Percentiles rank a stretch among this genome's conserved stretches.
These are phyloP conservation scores for Lactarius psammicola DNA, from an alignment of 768 basidiomycete genomes.

Conservation along the genomic window DNA sequence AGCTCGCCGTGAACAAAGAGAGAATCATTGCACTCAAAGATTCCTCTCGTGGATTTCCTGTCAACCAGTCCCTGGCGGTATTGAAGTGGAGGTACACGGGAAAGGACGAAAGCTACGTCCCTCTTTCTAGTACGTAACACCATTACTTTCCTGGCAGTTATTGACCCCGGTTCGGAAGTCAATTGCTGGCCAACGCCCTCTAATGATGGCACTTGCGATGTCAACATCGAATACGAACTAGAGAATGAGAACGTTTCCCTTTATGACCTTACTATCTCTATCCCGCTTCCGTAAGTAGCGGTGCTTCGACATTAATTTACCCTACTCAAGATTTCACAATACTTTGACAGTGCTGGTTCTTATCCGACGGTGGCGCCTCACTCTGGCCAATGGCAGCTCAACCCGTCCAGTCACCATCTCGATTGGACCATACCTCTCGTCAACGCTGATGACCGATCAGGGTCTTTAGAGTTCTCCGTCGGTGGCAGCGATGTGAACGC, in stretches of 20 bases:
- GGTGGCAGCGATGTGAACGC: conserved; percentile 76
- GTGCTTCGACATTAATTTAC: neutral
- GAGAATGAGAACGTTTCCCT: conserved; percentile 79
- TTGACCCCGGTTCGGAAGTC: conserved; percentile 47
- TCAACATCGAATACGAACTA: conserved; percentile 96
- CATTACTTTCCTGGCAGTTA: neutral
- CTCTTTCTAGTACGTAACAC: conserved; percentile 73
- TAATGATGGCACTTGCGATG: conserved; percentile 88
- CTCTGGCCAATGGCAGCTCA: conserved; percentile 78
- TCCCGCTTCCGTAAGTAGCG: conserved; percentile 82
- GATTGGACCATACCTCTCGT: conserved; percentile 82
- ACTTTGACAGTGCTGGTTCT: conserved; percentile 61
- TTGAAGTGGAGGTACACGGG: conserved; percentile 91
- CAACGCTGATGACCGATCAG: conserved; percentile 61
- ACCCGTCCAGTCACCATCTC: conserved; percentile 74
- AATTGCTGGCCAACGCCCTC: conserved; percentile 96
- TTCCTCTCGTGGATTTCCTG: conserved; percentile 76
- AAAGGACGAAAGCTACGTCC: conserved; percentile 89
- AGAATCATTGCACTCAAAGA: conserved; percentile 83
- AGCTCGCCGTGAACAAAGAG: conserved; percentile 67
- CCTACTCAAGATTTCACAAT: conserved; percentile 3
- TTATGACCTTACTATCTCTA: conserved; percentile 83
- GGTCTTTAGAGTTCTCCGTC: conserved; percentile 88
- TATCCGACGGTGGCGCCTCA: conserved; percentile 82
- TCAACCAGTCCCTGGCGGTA: conserved; percentile 82